phyloP scores from a whole-genome alignment of 148 eudicot genomes.

The Simmondsia chinensis region DNA sequence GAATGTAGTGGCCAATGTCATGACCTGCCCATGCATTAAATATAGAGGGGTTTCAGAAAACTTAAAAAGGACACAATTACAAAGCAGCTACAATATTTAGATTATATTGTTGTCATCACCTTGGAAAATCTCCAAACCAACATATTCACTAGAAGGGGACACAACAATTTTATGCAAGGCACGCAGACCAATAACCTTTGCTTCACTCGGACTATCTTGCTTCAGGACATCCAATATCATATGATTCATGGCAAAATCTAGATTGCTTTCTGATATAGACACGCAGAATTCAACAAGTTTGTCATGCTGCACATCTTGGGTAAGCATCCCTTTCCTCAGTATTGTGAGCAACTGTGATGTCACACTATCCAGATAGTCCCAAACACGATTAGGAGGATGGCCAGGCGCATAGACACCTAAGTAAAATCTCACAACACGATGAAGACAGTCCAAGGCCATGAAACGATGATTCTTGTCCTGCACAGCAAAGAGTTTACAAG shows the following conservation, averaged over 20 bases:
- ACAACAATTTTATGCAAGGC: conserved; percentile 94
- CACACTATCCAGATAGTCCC: conserved; percentile 98
- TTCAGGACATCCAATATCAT: conserved; percentile 82
- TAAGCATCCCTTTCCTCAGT: conserved; percentile 86
- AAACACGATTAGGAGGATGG: conserved; percentile 92
- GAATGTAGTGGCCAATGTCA: conserved; percentile 89
- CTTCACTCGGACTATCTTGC: conserved; percentile 98
- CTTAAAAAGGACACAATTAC: background rate
- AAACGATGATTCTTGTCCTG: conserved; percentile 99
- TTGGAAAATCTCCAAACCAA: conserved; percentile 91
- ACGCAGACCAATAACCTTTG: conserved; percentile 98
- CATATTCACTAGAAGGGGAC: conserved; percentile 79
- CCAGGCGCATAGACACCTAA: conserved; percentile 83
- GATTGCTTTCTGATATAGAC: conserved; percentile 91
- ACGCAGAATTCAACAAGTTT: conserved; percentile 97
- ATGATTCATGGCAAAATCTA: conserved; percentile 95
- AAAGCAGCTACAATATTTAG: too few relatives aligned
- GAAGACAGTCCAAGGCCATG: conserved; percentile 98
- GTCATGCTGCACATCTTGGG: conserved; percentile 97
- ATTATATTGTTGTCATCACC: conserved; percentile 39
- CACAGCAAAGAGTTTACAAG: conserved; percentile 12
- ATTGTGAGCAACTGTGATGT: conserved; percentile 86
- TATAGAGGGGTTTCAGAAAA: background rate
- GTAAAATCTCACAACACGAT: conserved; percentile 89
- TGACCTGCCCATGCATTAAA: conserved; percentile 55